Evolutionary conservation across 768 basidiomycete genomes (phyloP), one percentile per base, ranked within the genome.

Genomic region (Suillus spraguei): DNA sequence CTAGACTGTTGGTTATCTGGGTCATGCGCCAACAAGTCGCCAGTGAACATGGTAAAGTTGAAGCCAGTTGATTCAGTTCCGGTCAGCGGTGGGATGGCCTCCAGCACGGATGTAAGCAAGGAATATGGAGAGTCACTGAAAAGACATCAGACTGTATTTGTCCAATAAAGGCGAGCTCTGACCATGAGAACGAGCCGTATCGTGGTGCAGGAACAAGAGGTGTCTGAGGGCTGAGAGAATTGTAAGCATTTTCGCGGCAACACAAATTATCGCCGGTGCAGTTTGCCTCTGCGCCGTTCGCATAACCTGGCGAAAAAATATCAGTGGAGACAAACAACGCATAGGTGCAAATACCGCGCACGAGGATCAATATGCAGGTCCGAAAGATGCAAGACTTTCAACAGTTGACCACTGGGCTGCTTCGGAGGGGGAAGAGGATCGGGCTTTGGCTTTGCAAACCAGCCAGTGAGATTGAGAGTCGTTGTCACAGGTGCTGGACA

Each of bases 371-470:
- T 75, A 71, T 92, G 91, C 62, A 90, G 79, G 69, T 92, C 91
- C 1, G 89, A 90, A n/a, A 93, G 62, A 70, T 92, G 91, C 63
- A 93, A 74, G 0, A 92, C 86, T 71, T 90, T 91, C 49, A 91
- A 76, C 42, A 85, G 80, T 68, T 89, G 74, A 14, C 90, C 90
- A 50, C 85, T 89, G 17, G 83, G 81, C 70, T 80, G 79, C 71
- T 81, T 28, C 28, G 28, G 28, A 28, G 28, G 28, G 28, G 28
- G 28, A 28, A 28, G 28, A 28, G 28, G 28, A 35, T 82, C 81
- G 1, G 91, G 91, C 71, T 92, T 93, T 3, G 90, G 88, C 72
- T 90, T 92, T 35, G 83, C 78, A 74, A 92, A 93, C 87, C 90
- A 92, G 14, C 76, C 77, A 1, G 83, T 87, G 39, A 87, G 69